Conservation (phyloP, 768 basidiomycete genomes). For the Lactarius quietus region DNA sequence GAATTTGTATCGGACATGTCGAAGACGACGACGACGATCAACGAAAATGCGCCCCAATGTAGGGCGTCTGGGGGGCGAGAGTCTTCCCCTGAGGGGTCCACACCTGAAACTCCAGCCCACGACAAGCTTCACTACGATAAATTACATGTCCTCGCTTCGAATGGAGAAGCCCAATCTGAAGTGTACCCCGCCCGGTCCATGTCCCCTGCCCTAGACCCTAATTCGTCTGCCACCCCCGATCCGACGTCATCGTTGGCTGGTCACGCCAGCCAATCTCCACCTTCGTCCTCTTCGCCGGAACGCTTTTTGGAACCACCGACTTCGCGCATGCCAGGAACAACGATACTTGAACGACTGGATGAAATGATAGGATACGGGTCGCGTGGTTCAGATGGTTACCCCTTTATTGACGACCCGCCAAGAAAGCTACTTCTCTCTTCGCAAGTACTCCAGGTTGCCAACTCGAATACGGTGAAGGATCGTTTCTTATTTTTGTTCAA, state of each 20-base stretch:
- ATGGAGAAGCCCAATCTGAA: conserved; percentile 28
- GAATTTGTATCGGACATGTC: conserved; percentile 51
- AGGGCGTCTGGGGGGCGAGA: conserved; percentile 25
- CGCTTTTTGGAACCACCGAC: conserved; percentile 48
- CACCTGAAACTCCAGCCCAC: conserved; percentile 17
- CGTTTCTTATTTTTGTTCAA: conserved; percentile 96
- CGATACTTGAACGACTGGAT: conserved; percentile 66
- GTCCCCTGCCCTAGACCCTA: conserved; percentile 47
- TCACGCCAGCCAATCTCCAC: conserved; percentile 64
- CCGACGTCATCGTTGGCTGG: conserved; percentile 74
- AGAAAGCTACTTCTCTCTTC: conserved; percentile 81
- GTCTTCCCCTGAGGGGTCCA: conserved; percentile 10
- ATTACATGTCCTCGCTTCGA: conserved; percentile 14
- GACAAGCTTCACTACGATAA: neutral
- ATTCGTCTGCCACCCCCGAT: conserved; percentile 69
- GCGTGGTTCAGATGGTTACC: conserved; percentile 54
- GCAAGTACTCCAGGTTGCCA: conserved; percentile 90
- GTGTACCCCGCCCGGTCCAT: conserved; percentile 35
- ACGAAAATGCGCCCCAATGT: conserved; percentile 36
- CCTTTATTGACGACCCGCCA: conserved; percentile 75
- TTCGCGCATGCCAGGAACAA: conserved; percentile 42
- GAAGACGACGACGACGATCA: conserved; percentile 47
- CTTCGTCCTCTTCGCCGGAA: conserved; percentile 68
- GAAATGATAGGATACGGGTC: conserved; percentile 63
- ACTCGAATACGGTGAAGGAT: conserved; percentile 91